Evolutionary conservation across 192 early-diverging fungal species (phyloP).

Genomic region (Backusella westeae): DNA sequence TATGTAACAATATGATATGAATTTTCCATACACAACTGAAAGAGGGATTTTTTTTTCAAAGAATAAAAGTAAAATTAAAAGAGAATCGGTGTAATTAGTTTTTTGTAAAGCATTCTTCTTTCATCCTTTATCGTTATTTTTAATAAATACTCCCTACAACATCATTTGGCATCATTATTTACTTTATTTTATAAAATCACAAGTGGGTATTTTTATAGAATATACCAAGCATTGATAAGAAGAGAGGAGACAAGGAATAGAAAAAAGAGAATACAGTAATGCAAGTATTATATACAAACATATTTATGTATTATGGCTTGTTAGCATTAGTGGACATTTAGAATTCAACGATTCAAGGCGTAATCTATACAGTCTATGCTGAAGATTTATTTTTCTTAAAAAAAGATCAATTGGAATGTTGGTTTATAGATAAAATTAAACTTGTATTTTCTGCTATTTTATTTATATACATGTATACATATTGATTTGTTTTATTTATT

Average conservation of each 20-base stretch:
- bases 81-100: too few relatives aligned
- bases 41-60: too few relatives aligned
- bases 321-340: background rate
- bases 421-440: constrained; percentile 3
- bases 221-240: background rate
- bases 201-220: background rate
- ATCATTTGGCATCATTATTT: background rate
- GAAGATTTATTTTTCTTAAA: background rate
- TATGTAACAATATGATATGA: too few relatives aligned
- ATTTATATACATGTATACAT: background rate
- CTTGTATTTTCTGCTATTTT: background rate
- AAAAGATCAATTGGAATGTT: background rate
- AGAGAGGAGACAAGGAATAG: background rate
- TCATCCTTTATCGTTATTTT: too few relatives aligned
- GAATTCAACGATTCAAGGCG: background rate
- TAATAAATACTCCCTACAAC: background rate
- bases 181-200: background rate
- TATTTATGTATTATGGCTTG: background rate
- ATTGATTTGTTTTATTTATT: background rate
- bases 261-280: background rate
- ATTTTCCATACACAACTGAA: too few relatives aligned
- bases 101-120: too few relatives aligned
- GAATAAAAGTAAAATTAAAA: too few relatives aligned
- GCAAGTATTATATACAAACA: background rate
- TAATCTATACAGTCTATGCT: background rate